phyloP scores from a whole-genome alignment of 208 protist genomes.

The Trichomonas vaginalis region DNA sequence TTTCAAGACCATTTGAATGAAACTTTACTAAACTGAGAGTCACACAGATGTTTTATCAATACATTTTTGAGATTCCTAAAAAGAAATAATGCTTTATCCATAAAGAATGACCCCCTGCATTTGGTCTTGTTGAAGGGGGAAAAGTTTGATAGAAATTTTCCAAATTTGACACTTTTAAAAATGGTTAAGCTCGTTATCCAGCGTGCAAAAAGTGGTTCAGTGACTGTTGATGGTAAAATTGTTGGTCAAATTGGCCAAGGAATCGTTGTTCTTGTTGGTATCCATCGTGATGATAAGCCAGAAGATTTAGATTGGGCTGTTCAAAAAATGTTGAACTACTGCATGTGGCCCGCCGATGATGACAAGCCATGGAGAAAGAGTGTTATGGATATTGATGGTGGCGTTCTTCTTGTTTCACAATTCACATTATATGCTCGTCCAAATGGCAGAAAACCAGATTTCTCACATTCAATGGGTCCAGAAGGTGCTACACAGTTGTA shows the following conservation, averaged over 20 bases:
- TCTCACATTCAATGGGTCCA: not conserved
- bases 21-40: no score
- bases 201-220: not conserved
- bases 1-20: no score
- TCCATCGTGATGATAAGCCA: not conserved
- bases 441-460: not conserved
- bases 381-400: not conserved
- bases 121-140: no score
- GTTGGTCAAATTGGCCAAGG: not conserved
- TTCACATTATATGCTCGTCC: not conserved
- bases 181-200: not conserved
- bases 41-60: no score
- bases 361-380: not conserved
- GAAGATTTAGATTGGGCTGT: slow-evolving; percentile 11
- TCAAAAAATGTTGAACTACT: not conserved
- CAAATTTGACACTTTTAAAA: not conserved
- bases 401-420: not conserved
- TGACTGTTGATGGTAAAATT: not conserved
- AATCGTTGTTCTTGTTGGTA: not conserved
- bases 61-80: no score
- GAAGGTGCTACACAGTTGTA: not conserved
- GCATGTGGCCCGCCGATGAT: not conserved
- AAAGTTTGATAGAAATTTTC: no score
- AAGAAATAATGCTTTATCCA: no score
- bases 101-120: no score